Percentiles rank a stretch among this genome's conserved stretches.
Conservation (phyloP, 192 early-diverging fungal species). For the Funneliformis mosseae region DNA sequence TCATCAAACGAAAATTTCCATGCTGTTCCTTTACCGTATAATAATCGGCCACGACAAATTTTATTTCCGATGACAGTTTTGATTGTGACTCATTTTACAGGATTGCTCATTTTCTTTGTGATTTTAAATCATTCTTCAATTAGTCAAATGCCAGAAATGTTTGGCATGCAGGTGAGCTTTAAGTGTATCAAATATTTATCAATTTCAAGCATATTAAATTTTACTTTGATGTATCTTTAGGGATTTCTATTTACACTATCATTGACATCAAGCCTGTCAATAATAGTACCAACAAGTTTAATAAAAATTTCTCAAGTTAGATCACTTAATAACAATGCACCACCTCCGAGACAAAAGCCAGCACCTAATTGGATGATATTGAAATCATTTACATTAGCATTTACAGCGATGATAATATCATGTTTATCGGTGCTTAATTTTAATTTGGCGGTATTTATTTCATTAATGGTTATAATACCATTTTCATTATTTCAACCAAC, state of each 20-base stretch:
- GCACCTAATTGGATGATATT: constrained; percentile 61
- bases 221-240: not conserved
- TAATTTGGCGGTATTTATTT: constrained; percentile 64
- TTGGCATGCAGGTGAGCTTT: constrained; percentile 4
- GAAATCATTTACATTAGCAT: constrained; percentile 53
- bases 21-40: constrained; percentile 32
- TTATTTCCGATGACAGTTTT: constrained; percentile 38
- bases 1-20: not conserved
- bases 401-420: constrained; percentile 63
- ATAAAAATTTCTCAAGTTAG: constrained; percentile 30
- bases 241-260: constrained; percentile 31
- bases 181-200: not conserved
- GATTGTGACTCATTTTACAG: constrained; percentile 37
- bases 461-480: constrained; percentile 61
- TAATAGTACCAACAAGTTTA: constrained; percentile 35
- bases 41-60: constrained; percentile 34
- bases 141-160: constrained; percentile 1
- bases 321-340: constrained; percentile 33
- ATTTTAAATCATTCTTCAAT: constrained; percentile 17
- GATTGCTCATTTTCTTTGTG: constrained; percentile 40
- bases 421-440: constrained; percentile 74
- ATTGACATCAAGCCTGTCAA: constrained; percentile 32
- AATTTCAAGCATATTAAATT: too few species aligned
- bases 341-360: constrained; percentile 43
- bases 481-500: constrained; percentile 59